Evolutionary conservation across 257 asterid species (phyloP).

Genomic region (Capsicum pubescens): DNA sequence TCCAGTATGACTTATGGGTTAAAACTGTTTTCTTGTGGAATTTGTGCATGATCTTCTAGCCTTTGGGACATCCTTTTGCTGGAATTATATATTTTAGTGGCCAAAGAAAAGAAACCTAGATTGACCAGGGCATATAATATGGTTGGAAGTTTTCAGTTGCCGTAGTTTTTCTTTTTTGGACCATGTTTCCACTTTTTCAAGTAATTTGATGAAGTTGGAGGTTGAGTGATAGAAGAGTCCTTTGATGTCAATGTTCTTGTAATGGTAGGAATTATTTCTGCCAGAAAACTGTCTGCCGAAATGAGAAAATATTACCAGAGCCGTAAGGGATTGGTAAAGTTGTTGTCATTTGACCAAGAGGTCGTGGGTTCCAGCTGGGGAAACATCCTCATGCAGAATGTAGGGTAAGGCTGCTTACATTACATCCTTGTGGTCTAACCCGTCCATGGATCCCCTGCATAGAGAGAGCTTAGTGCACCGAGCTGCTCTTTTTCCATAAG

Average conservation of each 20-base stretch:
- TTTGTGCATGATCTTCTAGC: not conserved
- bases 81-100: not conserved
- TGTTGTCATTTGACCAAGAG: not conserved
- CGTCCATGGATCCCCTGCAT: not conserved
- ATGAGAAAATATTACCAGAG: not conserved
- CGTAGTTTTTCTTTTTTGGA: not conserved
- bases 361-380: not conserved
- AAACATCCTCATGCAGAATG: not conserved
- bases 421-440: not conserved
- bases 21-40: not conserved
- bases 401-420: not conserved
- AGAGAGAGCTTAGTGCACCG: not conserved
- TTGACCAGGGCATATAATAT: not conserved
- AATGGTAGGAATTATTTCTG: not conserved
- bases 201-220: slow-evolving; percentile 17
- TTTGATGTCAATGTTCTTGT: not conserved
- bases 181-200: not conserved
- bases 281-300: slow-evolving; percentile 1
- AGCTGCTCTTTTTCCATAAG: not conserved
- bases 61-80: slow-evolving; percentile 5
- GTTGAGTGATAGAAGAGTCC: slow-evolving; percentile 10
- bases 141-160: not conserved
- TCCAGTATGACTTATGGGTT: not conserved
- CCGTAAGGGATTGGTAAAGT: not conserved
- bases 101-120: not conserved